Evolutionary conservation across 2,329 filamentous ascomycete genomes (phyloP).

Genomic region (Penicillium brasilianum): DNA sequence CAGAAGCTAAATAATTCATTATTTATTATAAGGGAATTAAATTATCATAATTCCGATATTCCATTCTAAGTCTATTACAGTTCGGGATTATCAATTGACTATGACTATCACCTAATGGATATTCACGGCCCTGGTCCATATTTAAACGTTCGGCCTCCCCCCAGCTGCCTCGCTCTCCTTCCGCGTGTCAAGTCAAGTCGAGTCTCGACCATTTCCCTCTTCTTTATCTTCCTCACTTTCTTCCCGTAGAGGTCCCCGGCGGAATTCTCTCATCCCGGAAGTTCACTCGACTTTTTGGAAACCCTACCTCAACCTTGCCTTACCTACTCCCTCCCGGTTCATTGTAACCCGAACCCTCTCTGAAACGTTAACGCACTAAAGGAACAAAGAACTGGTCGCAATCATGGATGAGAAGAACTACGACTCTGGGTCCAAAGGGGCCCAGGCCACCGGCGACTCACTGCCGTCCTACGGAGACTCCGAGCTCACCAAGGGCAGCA

Average conservation of each 20-base stretch:
- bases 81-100: conserved; percentile 1
- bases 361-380: too few species aligned
- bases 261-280: neutral
- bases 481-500: conserved; percentile 26
- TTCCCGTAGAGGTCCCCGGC: neutral
- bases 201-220: neutral
- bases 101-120: conserved; percentile 6
- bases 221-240: neutral
- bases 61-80: neutral
- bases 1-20: too few species aligned
- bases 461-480: conserved; percentile 41
- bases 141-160: conserved; percentile 7
- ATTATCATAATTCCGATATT: neutral
- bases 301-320: neutral
- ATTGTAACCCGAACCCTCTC: neutral
- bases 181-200: neutral
- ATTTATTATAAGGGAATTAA: too few species aligned
- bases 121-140: conserved; percentile 5
- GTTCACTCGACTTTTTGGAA: neutral
- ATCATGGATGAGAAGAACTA: conserved; percentile 42
- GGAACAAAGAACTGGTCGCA: neutral
- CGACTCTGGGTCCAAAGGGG: conserved; percentile 31
- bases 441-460: conserved; percentile 30
- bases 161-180: neutral
- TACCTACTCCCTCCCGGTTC: neutral